A percentile compares a stretch with the other conserved stretches of the same genome.
These are phyloP conservation scores for Brachypodium distachyon DNA, from an alignment of 202 grass and related monocot species.

Conservation along the genomic window DNA sequence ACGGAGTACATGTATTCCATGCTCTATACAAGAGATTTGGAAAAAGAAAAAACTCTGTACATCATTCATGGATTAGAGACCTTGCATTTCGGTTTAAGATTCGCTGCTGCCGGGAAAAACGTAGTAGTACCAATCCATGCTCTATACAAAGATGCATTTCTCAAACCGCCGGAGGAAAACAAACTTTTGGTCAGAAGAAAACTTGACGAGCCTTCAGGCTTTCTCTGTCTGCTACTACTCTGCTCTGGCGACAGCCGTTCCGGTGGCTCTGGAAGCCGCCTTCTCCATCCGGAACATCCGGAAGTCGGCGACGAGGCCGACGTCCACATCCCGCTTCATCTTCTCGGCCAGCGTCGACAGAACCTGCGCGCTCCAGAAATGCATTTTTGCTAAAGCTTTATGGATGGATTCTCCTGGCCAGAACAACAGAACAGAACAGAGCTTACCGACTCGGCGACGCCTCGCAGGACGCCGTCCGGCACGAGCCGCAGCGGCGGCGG, in stretches of 20 bases:
- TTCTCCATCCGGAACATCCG: slow-evolving; percentile 45
- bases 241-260: background rate
- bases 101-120: background rate
- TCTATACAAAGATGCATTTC: background rate
- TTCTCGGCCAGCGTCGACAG: slow-evolving; percentile 48
- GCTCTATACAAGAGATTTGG: too few species aligned
- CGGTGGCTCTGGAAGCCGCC: background rate
- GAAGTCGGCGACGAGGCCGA: slow-evolving; percentile 56
- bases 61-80: background rate
- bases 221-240: background rate
- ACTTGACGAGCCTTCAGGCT: background rate
- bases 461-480: slow-evolving; percentile 41
- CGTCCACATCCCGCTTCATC: slow-evolving; percentile 69
- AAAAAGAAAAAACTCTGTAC: too few species aligned
- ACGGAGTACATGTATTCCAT: too few species aligned
- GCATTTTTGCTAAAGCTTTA: too few species aligned
- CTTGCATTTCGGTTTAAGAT: background rate
- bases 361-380: slow-evolving; percentile 37
- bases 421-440: too few species aligned
- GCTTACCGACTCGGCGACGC: slow-evolving; percentile 49
- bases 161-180: too few species aligned
- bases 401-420: background rate
- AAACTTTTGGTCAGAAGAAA: background rate
- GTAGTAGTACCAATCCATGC: too few species aligned
- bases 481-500: slow-evolving; percentile 44